These are phyloP conservation scores for Harringtonia lauricola DNA, from an alignment of 2,329 filamentous ascomycete genomes.

Conservation along the genomic window DNA sequence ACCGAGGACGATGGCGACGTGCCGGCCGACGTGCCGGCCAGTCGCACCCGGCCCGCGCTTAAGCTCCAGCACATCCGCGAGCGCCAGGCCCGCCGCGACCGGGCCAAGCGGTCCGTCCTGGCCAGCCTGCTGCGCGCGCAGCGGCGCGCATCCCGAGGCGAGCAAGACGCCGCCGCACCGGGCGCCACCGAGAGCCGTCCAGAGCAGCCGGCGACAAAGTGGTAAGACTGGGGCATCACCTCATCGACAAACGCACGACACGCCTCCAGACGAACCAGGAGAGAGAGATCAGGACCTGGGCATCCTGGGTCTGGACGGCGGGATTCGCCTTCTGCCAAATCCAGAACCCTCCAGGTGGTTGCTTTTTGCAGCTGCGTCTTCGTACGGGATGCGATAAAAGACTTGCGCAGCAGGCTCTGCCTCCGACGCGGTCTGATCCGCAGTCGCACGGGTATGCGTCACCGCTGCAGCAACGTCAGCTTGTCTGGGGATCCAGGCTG, in stretches of 20 bases:
- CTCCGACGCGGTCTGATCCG: background rate
- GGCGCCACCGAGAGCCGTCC: background rate
- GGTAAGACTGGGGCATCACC: too few relatives aligned
- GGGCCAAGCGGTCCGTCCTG: background rate
- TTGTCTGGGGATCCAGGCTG: background rate
- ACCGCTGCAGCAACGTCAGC: too few relatives aligned
- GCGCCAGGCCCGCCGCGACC: slow-evolving; percentile 3
- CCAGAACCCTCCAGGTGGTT: too few relatives aligned
- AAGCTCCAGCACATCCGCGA: slow-evolving; percentile 1
- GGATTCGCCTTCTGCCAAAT: too few relatives aligned
- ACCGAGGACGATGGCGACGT: too few relatives aligned
- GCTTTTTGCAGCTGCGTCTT: too few relatives aligned
- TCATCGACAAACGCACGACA: too few relatives aligned
- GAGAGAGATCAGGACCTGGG: too few relatives aligned
- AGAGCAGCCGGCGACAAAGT: too few relatives aligned
- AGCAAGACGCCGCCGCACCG: background rate
- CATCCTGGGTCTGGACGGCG: too few relatives aligned
- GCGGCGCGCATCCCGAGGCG: background rate
- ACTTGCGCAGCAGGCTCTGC: background rate
- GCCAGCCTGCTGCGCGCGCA: background rate
- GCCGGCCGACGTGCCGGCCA: too few relatives aligned
- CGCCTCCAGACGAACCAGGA: too few relatives aligned
- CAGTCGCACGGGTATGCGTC: background rate
- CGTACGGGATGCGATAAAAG: background rate
- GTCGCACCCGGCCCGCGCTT: background rate